Evolutionary conservation across 2,329 filamentous ascomycete species (phyloP).

Genomic region (Alternaria arborescens): DNA sequence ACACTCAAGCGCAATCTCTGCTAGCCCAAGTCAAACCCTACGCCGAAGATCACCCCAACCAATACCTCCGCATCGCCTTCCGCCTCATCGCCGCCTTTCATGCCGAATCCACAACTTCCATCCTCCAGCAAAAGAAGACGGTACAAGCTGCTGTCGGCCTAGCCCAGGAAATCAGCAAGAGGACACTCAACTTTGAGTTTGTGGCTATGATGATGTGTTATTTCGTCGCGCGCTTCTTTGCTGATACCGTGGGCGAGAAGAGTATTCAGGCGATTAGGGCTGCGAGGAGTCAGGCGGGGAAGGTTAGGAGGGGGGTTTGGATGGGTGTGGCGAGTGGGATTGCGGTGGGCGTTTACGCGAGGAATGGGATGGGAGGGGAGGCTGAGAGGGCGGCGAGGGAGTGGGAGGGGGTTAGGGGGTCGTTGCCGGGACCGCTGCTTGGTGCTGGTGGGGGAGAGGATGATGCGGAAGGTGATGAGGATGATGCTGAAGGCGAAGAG

Average conservation of each 20-base stretch:
- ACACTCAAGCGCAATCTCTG: conserved; percentile 64
- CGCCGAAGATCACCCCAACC: conserved; percentile 74
- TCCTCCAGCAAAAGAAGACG: conserved; percentile 80
- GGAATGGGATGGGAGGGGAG: conserved; percentile 39
- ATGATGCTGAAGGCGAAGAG: conserved; percentile 13
- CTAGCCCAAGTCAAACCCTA: conserved; percentile 72
- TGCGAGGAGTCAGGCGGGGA: conserved; percentile 36
- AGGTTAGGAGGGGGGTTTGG: conserved; percentile 38
- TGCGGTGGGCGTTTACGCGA: conserved; percentile 40
- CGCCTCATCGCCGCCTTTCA: conserved; percentile 75
- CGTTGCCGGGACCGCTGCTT: conserved; percentile 36
- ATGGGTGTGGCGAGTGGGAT: conserved; percentile 43
- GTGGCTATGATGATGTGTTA: conserved; percentile 84
- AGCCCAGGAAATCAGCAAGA: conserved; percentile 74
- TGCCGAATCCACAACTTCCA: conserved; percentile 67
- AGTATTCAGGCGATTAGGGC: conserved; percentile 59
- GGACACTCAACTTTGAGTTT: conserved; percentile 77
- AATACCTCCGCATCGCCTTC: conserved; percentile 79
- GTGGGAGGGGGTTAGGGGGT: conserved; percentile 32
- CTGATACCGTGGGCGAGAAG: conserved; percentile 75
- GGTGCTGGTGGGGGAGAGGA: conserved; percentile 11
- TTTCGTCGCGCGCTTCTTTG: conserved; percentile 85
- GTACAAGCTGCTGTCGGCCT: conserved; percentile 64
- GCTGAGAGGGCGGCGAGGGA: conserved; percentile 29
- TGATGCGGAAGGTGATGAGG: conserved; percentile 34